These are phyloP conservation scores for Cubamyces sp. DNA, from an alignment of 768 basidiomycete species.

Conservation along the genomic window DNA sequence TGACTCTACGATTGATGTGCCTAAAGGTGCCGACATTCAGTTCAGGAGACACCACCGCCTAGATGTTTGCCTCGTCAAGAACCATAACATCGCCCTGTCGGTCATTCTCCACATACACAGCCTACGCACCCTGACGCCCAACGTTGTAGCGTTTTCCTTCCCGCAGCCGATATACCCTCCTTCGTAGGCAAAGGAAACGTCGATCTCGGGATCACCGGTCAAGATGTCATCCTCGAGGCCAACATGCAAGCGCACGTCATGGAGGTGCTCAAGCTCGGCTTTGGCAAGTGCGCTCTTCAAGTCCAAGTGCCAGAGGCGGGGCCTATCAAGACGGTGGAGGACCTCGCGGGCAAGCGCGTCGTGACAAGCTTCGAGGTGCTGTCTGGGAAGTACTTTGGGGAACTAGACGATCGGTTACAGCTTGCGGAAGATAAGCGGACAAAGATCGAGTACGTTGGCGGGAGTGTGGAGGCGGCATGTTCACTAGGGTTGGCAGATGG, in stretches of 20 bases:
- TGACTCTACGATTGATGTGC: not conserved
- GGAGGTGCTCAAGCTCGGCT: constrained; percentile 82
- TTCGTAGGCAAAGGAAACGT: constrained; percentile 98
- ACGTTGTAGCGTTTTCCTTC: constrained; percentile 82
- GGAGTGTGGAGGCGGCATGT: constrained; percentile 98
- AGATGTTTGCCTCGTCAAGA: constrained; percentile 92
- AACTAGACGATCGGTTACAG: constrained; percentile 58
- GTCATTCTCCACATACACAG: constrained; percentile 32
- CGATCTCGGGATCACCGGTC: constrained; percentile 96
- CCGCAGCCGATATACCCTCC: constrained; percentile 95
- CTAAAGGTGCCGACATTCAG: constrained; percentile 91
- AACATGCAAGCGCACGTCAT: constrained; percentile 78
- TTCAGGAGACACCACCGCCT: constrained; percentile 86
- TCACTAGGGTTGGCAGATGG: constrained; percentile 95
- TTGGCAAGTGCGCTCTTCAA: constrained; percentile 89
- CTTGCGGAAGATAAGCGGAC: constrained; percentile 65
- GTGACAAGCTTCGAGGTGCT: constrained; percentile 97
- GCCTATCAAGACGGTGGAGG: constrained; percentile 68
- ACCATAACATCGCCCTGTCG: constrained; percentile 93
- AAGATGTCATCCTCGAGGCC: constrained; percentile 94
- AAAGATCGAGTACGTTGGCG: constrained; percentile 93
- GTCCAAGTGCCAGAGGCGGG: constrained; percentile 88
- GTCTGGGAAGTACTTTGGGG: constrained; percentile 74
- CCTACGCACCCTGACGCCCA: not conserved
- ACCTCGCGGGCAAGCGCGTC: constrained; percentile 88